A percentile compares a stretch with the other conserved stretches of the same genome.
Evolutionary conservation across 2,329 filamentous ascomycete genomes (phyloP).

Genomic region (Drechslerella dactyloides): DNA sequence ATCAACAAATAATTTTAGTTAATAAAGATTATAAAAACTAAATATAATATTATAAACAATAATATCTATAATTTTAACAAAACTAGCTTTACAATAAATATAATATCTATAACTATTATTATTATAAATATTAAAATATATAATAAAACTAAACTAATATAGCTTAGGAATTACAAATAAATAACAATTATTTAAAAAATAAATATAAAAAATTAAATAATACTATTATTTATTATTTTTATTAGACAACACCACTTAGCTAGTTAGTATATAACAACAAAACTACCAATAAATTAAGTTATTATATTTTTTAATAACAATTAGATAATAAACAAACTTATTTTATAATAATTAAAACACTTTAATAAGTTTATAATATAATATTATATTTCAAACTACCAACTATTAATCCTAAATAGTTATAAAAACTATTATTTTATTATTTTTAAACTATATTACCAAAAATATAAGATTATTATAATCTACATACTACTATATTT

Average conservation of each 20-base stretch:
- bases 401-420: slow-evolving; percentile 1
- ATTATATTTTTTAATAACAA: slow-evolving; percentile 5
- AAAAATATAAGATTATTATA: slow-evolving; percentile 3
- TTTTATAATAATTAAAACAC: slow-evolving; percentile 15
- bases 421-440: slow-evolving; percentile 6
- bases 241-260: background rate
- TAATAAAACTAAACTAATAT: slow-evolving; percentile 1
- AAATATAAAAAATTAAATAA: slow-evolving; percentile 1
- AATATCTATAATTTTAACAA: background rate
- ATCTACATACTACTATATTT: too few species aligned
- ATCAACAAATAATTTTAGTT: slow-evolving; percentile 14
- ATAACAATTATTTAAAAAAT: slow-evolving; percentile 4
- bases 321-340: slow-evolving; percentile 8
- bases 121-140: slow-evolving; percentile 3
- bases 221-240: slow-evolving; percentile 2
- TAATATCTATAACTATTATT: background rate
- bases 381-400: too few species aligned
- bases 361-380: slow-evolving; percentile 1
- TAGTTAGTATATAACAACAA: slow-evolving; percentile 10
- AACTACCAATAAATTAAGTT: slow-evolving; percentile 1
- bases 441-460: slow-evolving; percentile 15
- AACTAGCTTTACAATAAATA: background rate
- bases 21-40: slow-evolving; percentile 1
- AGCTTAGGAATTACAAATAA: slow-evolving; percentile 23
- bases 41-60: background rate